These are phyloP conservation scores for Trichoderma polysporum DNA, from an alignment of 2,329 filamentous ascomycete species.

Conservation along the genomic window DNA sequence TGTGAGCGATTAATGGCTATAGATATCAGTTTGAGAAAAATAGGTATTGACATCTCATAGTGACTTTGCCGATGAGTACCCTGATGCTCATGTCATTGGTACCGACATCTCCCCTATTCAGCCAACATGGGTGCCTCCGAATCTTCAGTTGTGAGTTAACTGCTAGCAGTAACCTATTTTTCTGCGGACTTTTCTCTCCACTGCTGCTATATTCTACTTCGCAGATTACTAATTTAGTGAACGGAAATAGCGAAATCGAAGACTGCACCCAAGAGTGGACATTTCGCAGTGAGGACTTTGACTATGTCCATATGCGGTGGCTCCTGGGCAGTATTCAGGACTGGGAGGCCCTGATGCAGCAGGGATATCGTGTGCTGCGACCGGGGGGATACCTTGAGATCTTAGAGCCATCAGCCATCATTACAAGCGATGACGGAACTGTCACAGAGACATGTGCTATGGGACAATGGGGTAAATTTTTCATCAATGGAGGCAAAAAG, in stretches of 20 bases:
- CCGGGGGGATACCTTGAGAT: conserved; percentile 52
- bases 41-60: conserved; percentile 47
- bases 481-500: conserved; percentile 31
- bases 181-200: not conserved
- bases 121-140: conserved; percentile 46
- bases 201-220: conserved; percentile 32
- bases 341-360: conserved; percentile 53
- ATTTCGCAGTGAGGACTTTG: conserved; percentile 42
- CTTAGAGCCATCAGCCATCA: conserved; percentile 31
- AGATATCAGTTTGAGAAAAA: conserved; percentile 41
- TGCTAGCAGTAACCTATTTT: not conserved
- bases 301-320: conserved; percentile 60
- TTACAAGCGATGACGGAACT: conserved; percentile 33
- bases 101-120: conserved; percentile 59
- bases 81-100: conserved; percentile 46
- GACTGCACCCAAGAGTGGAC: conserved; percentile 35
- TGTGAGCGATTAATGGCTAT: conserved; percentile 19
- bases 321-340: conserved; percentile 57
- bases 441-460: conserved; percentile 30
- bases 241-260: conserved; percentile 31
- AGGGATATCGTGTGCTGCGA: conserved; percentile 52
- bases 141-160: conserved; percentile 18
- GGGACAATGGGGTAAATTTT: conserved; percentile 30
- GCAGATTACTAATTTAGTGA: not conserved
- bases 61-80: conserved; percentile 47